Percentiles rank a stretch among this genome's conserved stretches.
Conservation (phyloP, 2,329 filamentous ascomycete genomes). For the Tricladium varicosporioides region DNA sequence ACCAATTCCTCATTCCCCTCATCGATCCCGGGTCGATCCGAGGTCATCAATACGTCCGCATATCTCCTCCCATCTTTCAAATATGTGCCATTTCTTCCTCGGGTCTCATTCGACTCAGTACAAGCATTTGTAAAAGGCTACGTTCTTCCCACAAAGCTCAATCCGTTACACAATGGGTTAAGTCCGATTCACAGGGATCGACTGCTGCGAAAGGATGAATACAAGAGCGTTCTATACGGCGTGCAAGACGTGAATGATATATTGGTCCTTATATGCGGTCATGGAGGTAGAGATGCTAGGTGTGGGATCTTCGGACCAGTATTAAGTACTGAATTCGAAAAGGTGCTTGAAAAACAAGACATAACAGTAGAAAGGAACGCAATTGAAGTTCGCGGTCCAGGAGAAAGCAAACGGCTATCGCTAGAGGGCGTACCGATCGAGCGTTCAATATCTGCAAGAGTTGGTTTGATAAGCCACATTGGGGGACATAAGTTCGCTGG, state of each 20-base stretch:
- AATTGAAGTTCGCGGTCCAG: conserved; percentile 39
- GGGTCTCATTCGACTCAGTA: conserved; percentile 54
- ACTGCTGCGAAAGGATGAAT: conserved; percentile 50
- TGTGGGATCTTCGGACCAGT: conserved; percentile 81
- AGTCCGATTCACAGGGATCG: conserved; percentile 56
- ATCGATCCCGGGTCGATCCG: conserved; percentile 35
- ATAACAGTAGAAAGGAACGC: conserved; percentile 48
- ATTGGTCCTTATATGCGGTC: conserved; percentile 83
- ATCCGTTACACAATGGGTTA: conserved; percentile 57
- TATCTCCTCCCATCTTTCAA: conserved; percentile 83
- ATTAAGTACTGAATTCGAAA: conserved; percentile 68
- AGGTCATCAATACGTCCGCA: conserved; percentile 57
- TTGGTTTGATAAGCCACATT: conserved; percentile 75
- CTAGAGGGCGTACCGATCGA: not conserved
- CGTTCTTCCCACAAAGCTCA: conserved; percentile 61
- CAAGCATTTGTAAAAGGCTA: conserved; percentile 62
- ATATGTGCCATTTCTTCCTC: conserved; percentile 71
- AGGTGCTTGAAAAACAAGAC: conserved; percentile 50
- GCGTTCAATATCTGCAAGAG: conserved; percentile 46
- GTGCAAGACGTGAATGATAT: conserved; percentile 65
- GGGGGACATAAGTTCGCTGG: conserved; percentile 85
- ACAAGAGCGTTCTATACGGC: conserved; percentile 48
- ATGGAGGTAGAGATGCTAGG: conserved; percentile 75
- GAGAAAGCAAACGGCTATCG: not conserved
- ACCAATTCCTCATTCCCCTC: conserved; percentile 74